phyloP scores from a whole-genome alignment of 2,329 filamentous ascomycete genomes.

The Colletotrichum sp. region DNA sequence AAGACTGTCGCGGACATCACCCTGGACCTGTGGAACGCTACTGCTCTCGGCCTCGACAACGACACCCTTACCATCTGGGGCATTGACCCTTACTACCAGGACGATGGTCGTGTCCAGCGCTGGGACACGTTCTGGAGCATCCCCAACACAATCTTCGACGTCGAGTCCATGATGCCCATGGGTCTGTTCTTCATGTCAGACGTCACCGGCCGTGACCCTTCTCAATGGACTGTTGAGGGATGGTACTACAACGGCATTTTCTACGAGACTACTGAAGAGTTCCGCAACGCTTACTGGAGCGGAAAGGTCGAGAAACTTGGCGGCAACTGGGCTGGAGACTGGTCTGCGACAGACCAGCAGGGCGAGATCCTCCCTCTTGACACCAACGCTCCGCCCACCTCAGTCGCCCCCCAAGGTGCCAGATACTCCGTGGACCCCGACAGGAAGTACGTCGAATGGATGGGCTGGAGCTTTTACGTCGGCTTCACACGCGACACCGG shows the following conservation, averaged over 20 bases:
- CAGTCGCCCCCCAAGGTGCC: constrained; percentile 37
- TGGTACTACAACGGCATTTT: constrained; percentile 62
- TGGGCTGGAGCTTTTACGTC: constrained; percentile 59
- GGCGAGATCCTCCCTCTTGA: constrained; percentile 40
- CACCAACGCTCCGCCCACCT: constrained; percentile 27
- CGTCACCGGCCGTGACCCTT: constrained; percentile 54
- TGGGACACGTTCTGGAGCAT: constrained; percentile 53
- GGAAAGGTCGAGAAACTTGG: constrained; percentile 51
- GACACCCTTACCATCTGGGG: constrained; percentile 46
- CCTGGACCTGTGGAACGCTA: constrained; percentile 47
- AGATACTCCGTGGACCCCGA: constrained; percentile 47
- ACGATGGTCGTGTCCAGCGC: constrained; percentile 43
- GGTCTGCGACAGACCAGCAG: constrained; percentile 46
- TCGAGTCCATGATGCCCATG: constrained; percentile 48
- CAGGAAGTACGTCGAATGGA: constrained; percentile 53
- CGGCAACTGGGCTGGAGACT: constrained; percentile 52
- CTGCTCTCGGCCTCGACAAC: constrained; percentile 38
- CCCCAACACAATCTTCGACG: constrained; percentile 43
- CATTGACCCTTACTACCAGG: constrained; percentile 47
- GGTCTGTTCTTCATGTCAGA: constrained; percentile 50
- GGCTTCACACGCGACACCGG: constrained; percentile 53
- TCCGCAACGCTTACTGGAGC: constrained; percentile 47
- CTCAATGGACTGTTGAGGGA: constrained; percentile 53
- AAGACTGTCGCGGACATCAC: constrained; percentile 41
- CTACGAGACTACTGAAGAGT: constrained; percentile 54